Evolutionary conservation across 768 basidiomycete species (phyloP), one percentile per base, ranked within the genome.

Genomic region (Phylloporus scabripes): DNA sequence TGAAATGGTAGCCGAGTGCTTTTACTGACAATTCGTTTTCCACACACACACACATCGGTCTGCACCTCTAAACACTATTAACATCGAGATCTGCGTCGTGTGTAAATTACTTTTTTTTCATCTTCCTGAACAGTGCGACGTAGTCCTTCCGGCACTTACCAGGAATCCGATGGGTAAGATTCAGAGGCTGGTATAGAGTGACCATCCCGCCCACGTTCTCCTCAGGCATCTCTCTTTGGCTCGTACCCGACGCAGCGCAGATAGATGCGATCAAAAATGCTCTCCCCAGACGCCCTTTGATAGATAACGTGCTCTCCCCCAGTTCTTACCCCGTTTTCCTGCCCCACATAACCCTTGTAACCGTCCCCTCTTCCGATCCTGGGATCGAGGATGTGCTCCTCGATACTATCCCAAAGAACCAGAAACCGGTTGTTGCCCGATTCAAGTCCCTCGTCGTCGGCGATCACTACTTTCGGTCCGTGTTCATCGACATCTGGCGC

Each of bases 271-370:
- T 90, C 20, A 61, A 67, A 54, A 65, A 58, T 10, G 55, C 77
- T 48, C 83, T 89, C 77, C 72, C 50, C 59, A 63, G 43, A 68
- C 67, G 46, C 54, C 58, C 56, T 18, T 48, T 51, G 55, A 55
- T n/a, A 38, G 50, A 43, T 36, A 44, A 29, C 18, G 11, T 20
- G 9, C 56, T 56, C 53, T 64, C 60, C 5, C 60, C 63, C 5
- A 68, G 64, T 9, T 79, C 81, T 0, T 89, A 82, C 60, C 83
- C 85, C 1, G 49, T 56, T 20, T 81, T 88, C 63, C 60, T 75
- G 32, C 85, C 86, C 5, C 87, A 91, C 64, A 75, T 89, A 59
- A 90, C 88, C 0, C 78, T 91, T 38, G 57, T 77, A 64, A 50
- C 74, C 64, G 38, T 71, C 68, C 53, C 78, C 66, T 45, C 40